Conservation (phyloP, 2,329 filamentous ascomycete genomes). For the Fusarium sterilihyphosum region DNA sequence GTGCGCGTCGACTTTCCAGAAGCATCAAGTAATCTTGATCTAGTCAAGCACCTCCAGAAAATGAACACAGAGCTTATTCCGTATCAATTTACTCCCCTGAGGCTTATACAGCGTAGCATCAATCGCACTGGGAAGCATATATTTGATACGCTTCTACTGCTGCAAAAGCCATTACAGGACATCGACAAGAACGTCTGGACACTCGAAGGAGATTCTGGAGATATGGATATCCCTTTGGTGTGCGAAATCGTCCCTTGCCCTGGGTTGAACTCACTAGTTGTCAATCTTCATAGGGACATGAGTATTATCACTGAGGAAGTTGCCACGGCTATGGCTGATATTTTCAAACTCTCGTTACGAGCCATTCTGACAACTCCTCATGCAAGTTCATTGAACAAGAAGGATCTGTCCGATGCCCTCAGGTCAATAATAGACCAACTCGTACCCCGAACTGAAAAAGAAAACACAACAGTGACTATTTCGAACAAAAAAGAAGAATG, state of each 20-base stretch:
- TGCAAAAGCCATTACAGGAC: constrained; percentile 73
- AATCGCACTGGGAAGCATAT: constrained; percentile 60
- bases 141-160: constrained; percentile 83
- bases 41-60: constrained; percentile 69
- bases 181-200: constrained; percentile 67
- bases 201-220: constrained; percentile 64
- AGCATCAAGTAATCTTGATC: constrained; percentile 60
- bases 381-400: constrained; percentile 29
- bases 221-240: constrained; percentile 81
- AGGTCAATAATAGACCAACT: constrained; percentile 34
- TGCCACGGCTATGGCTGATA: constrained; percentile 43
- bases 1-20: constrained; percentile 66
- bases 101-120: constrained; percentile 70
- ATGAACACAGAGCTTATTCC: constrained; percentile 70
- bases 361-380: constrained; percentile 43
- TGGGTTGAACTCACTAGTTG: constrained; percentile 59
- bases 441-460: constrained; percentile 29
- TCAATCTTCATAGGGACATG: constrained; percentile 72
- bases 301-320: constrained; percentile 48
- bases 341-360: constrained; percentile 46
- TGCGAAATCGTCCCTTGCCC: constrained; percentile 75
- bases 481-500: constrained; percentile 51
- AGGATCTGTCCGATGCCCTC: constrained; percentile 37
- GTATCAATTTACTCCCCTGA: constrained; percentile 79
- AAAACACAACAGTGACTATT: constrained; percentile 1